These are phyloP conservation scores for Pythium phragmiticola DNA, from an alignment of 352 stramenopile genomes.

Conservation along the genomic window DNA sequence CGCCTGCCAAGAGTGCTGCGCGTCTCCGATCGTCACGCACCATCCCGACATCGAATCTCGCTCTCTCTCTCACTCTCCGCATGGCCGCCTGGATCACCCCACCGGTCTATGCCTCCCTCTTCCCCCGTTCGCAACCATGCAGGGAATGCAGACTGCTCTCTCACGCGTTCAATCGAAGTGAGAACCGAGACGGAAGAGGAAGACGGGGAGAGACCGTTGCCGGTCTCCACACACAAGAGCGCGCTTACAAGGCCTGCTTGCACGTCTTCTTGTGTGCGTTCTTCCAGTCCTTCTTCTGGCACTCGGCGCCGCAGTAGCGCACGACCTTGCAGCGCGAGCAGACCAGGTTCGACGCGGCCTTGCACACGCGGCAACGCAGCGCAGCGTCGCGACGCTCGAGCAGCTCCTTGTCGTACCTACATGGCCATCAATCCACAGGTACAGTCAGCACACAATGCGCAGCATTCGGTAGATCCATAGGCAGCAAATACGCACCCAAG, in stretches of 20 bases:
- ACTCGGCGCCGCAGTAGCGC: conserved; percentile 85
- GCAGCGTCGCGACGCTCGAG: conserved; percentile 68
- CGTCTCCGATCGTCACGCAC: conserved; percentile 18
- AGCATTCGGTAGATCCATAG: background rate
- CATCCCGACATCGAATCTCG: background rate
- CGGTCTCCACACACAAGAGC: background rate
- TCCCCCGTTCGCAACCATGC: conserved; percentile 2
- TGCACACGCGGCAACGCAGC: conserved; percentile 81
- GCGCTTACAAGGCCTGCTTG: conserved; percentile 51
- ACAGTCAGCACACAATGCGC: conserved; percentile 1
- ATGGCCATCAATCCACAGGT: background rate
- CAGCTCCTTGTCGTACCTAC: conserved; percentile 70
- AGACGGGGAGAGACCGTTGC: background rate
- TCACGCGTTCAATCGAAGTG: background rate
- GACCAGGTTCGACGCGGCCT: conserved; percentile 68
- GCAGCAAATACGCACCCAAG: conserved; percentile 54
- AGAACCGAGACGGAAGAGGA: background rate
- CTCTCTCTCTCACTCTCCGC: background rate
- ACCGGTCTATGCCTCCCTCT: background rate
- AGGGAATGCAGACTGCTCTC: background rate
- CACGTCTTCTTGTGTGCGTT: conserved; percentile 81
- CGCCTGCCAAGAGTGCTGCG: background rate
- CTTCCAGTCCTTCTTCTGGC: conserved; percentile 91
- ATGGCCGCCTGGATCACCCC: background rate
- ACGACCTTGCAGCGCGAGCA: conserved; percentile 87